phyloP scores from a whole-genome alignment of 805 yeast species.

The Vanderwaltozyma yarrowii region DNA sequence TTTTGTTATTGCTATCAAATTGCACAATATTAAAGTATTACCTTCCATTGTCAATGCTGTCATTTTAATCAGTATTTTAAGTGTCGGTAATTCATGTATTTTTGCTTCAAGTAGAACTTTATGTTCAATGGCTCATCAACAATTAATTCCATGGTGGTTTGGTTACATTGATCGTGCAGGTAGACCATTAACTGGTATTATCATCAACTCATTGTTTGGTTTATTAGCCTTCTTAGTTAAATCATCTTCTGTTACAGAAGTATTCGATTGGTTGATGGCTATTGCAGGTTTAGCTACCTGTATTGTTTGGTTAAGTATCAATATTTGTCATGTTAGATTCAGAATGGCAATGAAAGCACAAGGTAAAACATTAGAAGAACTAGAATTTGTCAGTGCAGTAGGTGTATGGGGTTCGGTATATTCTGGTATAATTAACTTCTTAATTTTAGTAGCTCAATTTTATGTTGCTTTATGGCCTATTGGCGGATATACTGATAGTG shows the following conservation, averaged over 20 bases:
- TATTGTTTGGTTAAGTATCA: constrained; percentile 49
- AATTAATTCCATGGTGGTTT: constrained; percentile 40
- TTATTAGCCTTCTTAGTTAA: constrained; percentile 46
- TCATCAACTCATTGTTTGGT: constrained; percentile 36
- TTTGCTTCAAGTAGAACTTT: constrained; percentile 44
- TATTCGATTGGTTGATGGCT: constrained; percentile 50
- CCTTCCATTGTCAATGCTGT: constrained; percentile 50
- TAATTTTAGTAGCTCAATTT: constrained; percentile 55
- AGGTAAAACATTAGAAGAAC: constrained; percentile 20
- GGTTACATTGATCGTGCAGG: constrained; percentile 39
- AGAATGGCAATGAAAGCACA: constrained; percentile 46
- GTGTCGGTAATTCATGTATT: constrained; percentile 37
- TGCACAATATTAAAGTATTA: constrained; percentile 45
- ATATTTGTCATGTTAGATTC: constrained; percentile 44
- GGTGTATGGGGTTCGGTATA: constrained; percentile 49
- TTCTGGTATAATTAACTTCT: constrained; percentile 41
- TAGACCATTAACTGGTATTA: constrained; percentile 43
- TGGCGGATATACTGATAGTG: constrained; percentile 25
- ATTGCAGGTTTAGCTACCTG: constrained; percentile 47
- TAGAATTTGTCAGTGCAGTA: constrained; percentile 21
- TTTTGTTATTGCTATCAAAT: constrained; percentile 48
- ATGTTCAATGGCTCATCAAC: constrained; percentile 41
- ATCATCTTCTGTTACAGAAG: constrained; percentile 35
- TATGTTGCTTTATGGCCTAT: constrained; percentile 62
- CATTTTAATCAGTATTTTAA: constrained; percentile 44